Evolutionary conservation across 345 rosid genomes (phyloP).

Genomic region (Citrus trifoliata): DNA sequence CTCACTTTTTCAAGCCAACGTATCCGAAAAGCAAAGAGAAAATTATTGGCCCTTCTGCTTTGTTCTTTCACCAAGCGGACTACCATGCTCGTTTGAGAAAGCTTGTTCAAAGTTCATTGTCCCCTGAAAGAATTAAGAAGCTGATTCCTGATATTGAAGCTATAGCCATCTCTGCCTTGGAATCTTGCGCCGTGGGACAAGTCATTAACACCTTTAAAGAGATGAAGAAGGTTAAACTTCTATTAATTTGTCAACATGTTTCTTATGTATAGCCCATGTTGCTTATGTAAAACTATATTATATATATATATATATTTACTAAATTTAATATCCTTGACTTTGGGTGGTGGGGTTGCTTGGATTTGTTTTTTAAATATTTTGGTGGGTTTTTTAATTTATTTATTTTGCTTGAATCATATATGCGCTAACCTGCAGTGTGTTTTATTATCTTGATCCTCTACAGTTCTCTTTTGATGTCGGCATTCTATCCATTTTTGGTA

Average conservation of each 20-base stretch:
- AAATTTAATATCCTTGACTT: not conserved
- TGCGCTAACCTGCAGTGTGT: constrained; percentile 7
- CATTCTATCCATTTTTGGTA: constrained; percentile 65
- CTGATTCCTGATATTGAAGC: constrained; percentile 57
- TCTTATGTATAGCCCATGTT: not conserved
- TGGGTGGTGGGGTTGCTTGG: not conserved
- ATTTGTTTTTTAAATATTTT: not conserved
- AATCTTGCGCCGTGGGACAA: constrained; percentile 35
- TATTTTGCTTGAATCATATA: not conserved
- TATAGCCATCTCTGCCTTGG: constrained; percentile 48
- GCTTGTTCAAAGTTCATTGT: constrained; percentile 60
- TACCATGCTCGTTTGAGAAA: constrained; percentile 67
- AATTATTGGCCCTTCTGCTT: constrained; percentile 72
- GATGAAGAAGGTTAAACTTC: constrained; percentile 64
- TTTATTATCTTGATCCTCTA: constrained; percentile 6
- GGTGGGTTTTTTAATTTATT: too few relatives aligned
- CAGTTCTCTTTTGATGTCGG: constrained; percentile 83
- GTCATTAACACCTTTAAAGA: constrained; percentile 63
- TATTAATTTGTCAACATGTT: not conserved
- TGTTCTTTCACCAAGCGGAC: constrained; percentile 80
- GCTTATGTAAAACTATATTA: not conserved
- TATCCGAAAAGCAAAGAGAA: constrained; percentile 86
- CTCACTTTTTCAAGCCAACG: constrained; percentile 81
- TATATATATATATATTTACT: too few relatives aligned
- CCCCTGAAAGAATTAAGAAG: constrained; percentile 51